Percentiles rank a stretch among this genome's conserved stretches.
Evolutionary conservation across 257 asterid genomes (phyloP).

Genomic region (Handroanthus guayacan): DNA sequence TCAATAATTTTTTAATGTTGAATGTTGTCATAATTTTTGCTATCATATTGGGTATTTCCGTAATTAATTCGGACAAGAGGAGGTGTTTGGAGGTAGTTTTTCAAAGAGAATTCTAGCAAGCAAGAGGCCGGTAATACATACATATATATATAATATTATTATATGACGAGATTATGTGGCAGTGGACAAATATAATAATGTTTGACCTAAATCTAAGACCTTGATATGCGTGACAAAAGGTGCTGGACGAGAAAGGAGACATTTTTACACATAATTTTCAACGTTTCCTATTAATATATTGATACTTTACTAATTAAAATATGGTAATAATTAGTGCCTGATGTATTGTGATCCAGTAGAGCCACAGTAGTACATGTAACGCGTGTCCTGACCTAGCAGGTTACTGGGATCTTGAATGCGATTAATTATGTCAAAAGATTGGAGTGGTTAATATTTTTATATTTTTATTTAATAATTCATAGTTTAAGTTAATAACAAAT

Average conservation of each 20-base stretch:
- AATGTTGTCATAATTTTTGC: too few relatives aligned
- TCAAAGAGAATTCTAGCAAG: too few relatives aligned
- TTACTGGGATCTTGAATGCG: not conserved
- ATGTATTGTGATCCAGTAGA: conserved; percentile 1
- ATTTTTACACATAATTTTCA: conserved; percentile 38
- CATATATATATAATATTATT: too few relatives aligned
- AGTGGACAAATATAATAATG: conserved; percentile 29
- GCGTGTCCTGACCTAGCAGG: conserved; percentile 41
- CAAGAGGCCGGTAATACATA: too few relatives aligned
- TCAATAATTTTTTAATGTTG: too few relatives aligned
- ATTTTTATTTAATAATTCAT: too few relatives aligned
- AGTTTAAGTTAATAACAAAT: too few relatives aligned
- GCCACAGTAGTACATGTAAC: conserved; percentile 25
- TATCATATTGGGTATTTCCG: too few relatives aligned
- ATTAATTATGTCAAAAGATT: conserved; percentile 1
- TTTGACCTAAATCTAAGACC: conserved; percentile 51
- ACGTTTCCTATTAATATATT: conserved; percentile 10
- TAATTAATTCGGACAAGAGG: too few relatives aligned
- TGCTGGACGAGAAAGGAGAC: not conserved
- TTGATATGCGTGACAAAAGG: conserved; percentile 13
- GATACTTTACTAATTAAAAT: not conserved
- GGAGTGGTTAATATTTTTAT: not conserved
- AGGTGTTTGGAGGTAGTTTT: too few relatives aligned
- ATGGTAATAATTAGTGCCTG: conserved; percentile 9
- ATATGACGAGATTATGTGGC: not conserved